A percentile compares a stretch with the other conserved stretches of the same genome.
phyloP scores from a whole-genome alignment of 2,329 filamentous ascomycete species.

The Xylariales sp. region DNA sequence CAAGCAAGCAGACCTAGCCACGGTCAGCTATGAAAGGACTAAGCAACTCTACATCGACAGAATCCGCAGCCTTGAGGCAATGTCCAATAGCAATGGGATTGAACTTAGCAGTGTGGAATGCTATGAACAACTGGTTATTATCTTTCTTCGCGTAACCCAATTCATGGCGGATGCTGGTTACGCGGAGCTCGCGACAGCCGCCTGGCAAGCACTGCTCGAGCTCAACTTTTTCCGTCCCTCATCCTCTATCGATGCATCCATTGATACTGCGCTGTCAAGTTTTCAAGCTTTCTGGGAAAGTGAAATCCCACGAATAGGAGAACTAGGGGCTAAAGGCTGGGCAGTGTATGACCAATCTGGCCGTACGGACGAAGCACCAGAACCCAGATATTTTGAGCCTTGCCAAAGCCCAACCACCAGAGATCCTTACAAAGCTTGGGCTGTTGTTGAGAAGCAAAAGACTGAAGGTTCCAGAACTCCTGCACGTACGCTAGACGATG shows the following conservation, averaged over 20 bases:
- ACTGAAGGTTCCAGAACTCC: conserved; percentile 52
- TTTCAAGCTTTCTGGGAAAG: conserved; percentile 85
- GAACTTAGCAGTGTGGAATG: conserved; percentile 9
- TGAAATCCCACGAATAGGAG: conserved; percentile 75
- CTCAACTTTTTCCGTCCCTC: conserved; percentile 58
- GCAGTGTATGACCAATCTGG: conserved; percentile 36
- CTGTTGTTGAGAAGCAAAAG: conserved; percentile 46
- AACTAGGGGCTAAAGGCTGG: conserved; percentile 70
- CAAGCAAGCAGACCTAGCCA: conserved; percentile 62
- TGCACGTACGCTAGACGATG: conserved; percentile 70
- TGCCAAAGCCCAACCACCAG: conserved; percentile 23
- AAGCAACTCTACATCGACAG: conserved; percentile 57
- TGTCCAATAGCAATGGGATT: too few relatives aligned
- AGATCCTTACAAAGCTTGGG: conserved; percentile 49
- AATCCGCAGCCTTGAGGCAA: conserved; percentile 43
- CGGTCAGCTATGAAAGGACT: conserved; percentile 65
- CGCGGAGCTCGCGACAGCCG: conserved; percentile 67
- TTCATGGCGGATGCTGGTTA: conserved; percentile 77
- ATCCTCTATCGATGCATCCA: conserved; percentile 17
- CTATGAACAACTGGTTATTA: conserved; percentile 54
- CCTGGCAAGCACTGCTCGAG: conserved; percentile 83
- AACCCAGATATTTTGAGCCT: conserved; percentile 23
- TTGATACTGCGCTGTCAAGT: conserved; percentile 22
- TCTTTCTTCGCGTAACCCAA: conserved; percentile 69
- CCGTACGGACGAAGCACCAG: conserved; percentile 34